Percentiles rank a stretch among this genome's conserved stretches.
Evolutionary conservation across 2,329 filamentous ascomycete species (phyloP).

Genomic region (Chaetomiaceae sp.): DNA sequence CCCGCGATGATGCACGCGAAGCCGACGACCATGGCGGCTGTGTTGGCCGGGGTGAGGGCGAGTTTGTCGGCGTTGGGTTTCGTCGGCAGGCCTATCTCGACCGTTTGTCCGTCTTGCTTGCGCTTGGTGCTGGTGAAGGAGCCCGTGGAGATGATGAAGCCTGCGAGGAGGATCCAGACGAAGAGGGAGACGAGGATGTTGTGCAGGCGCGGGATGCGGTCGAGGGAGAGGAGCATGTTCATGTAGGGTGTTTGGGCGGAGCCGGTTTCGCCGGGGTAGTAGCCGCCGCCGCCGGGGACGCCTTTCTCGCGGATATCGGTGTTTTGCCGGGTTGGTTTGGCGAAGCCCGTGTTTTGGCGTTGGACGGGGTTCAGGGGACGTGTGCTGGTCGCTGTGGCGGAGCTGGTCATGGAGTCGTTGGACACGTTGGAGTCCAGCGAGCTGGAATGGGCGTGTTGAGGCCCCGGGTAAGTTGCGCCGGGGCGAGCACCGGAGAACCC

Average conservation of each 20-base stretch:
- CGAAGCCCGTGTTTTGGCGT: conserved; percentile 5
- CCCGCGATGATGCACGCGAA: conserved; percentile 41
- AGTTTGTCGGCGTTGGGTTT: background rate
- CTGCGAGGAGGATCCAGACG: conserved; percentile 47
- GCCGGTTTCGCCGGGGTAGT: background rate
- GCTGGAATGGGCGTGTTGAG: conserved; percentile 9
- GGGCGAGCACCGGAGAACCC: background rate
- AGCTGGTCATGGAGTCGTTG: conserved; percentile 7
- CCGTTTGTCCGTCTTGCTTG: conserved; percentile 25
- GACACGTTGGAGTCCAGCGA: conserved; percentile 9
- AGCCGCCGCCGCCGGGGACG: background rate
- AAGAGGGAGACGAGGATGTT: conserved; percentile 44
- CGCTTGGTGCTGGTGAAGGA: conserved; percentile 43
- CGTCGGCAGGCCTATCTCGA: conserved; percentile 8
- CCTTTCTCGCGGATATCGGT: background rate
- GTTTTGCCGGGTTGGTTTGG: background rate
- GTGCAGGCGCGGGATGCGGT: conserved; percentile 42
- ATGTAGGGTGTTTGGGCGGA: conserved; percentile 34
- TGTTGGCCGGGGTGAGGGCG: conserved; percentile 16
- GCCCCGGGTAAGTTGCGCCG: background rate
- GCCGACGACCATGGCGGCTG: conserved; percentile 39
- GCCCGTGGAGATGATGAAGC: conserved; percentile 49
- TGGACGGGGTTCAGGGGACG: background rate
- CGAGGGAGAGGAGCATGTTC: conserved; percentile 45
- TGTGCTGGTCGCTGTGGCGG: conserved; percentile 1